Evolutionary conservation across 2,329 filamentous ascomycete species (phyloP).

Genomic region (Daldinia sp.): DNA sequence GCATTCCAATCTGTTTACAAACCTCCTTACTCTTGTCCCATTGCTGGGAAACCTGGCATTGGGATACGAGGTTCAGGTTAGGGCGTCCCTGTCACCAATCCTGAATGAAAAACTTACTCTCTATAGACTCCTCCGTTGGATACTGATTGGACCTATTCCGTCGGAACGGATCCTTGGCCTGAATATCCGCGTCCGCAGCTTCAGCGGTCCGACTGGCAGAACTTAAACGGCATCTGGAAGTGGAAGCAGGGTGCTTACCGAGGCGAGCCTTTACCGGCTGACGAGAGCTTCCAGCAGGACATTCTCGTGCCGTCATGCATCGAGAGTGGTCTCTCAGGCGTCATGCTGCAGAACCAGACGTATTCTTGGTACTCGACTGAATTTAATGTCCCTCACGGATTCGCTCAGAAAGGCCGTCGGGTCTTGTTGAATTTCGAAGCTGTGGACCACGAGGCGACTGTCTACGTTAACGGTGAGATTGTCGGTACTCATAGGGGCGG

Average conservation of each 20-base stretch:
- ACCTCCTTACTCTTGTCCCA: conserved; percentile 34
- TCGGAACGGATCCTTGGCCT: conserved; percentile 67
- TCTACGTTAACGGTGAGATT: conserved; percentile 68
- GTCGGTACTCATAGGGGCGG: conserved; percentile 69
- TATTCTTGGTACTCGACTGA: conserved; percentile 64
- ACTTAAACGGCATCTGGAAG: conserved; percentile 70
- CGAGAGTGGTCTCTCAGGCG: conserved; percentile 62
- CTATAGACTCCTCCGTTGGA: conserved; percentile 58
- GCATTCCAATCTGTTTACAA: conserved; percentile 32
- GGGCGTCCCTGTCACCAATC: neutral
- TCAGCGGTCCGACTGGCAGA: conserved; percentile 65
- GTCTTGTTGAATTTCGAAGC: conserved; percentile 69
- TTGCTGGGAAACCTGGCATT: conserved; percentile 32
- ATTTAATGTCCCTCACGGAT: conserved; percentile 63
- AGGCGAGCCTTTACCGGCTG: conserved; percentile 40
- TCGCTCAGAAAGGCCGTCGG: conserved; percentile 54
- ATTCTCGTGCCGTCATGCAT: conserved; percentile 59
- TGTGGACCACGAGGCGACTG: conserved; percentile 68
- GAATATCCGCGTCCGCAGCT: conserved; percentile 70
- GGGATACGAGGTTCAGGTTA: conserved; percentile 44
- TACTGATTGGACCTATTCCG: conserved; percentile 65
- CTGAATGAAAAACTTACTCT: conserved; percentile 48
- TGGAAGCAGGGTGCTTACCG: conserved; percentile 55
- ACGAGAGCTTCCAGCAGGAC: conserved; percentile 53
- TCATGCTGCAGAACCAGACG: conserved; percentile 57